Evolutionary conservation across 345 rosid species (phyloP), one percentile per base, ranked within the genome.

Genomic region (Iberis pinnata): DNA sequence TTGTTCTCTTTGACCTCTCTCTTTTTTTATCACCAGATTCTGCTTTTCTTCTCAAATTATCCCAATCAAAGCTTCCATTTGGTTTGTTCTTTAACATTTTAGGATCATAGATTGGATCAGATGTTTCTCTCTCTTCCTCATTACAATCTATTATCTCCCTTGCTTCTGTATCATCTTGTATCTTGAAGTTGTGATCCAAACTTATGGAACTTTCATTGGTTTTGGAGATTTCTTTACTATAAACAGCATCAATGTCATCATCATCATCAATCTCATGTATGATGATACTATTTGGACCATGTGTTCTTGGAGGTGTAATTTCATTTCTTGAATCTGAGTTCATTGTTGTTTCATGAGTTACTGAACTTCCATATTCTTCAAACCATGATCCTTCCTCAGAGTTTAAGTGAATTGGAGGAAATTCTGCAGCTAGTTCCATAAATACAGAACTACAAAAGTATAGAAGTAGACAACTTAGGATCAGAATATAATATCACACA

Each of bases 341-440:
- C 14, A 58, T 49, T 14, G 50, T 58, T 56, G 74, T 76, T 59
- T 78, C 74, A 19, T 67, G 59, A 45, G 53, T 61, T 15, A 57
- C 49, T 56, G 74, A 70, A 43, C 73, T 73, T 49, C 58, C 55
- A 39, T 51, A 75, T 58, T 69, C 82, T 46, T 68, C 76, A 46
- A 18, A 29, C 53, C 57, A 54, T 12, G 63, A 56, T 39, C 56
- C 49, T 26, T 70, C 65, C 26, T 65, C 64, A 46, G 47, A 31
- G n/a, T 68, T 47, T 25, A 60, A 46, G 44, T 72, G 65, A 14
- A 69, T 22, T n/a, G n/a, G n/a, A 2, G 94, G 97, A 74, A 76
- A 89, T 17, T 47, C 63, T 25, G 97, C 81, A 12, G 88, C 97
- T 39, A 89, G 59, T n/a, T 89, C 75, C 83, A 86, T 86, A 69